These are phyloP conservation scores for Ambrosia artemisiifolia DNA, from an alignment of 129 eudicot genomes.

Conservation along the genomic window DNA sequence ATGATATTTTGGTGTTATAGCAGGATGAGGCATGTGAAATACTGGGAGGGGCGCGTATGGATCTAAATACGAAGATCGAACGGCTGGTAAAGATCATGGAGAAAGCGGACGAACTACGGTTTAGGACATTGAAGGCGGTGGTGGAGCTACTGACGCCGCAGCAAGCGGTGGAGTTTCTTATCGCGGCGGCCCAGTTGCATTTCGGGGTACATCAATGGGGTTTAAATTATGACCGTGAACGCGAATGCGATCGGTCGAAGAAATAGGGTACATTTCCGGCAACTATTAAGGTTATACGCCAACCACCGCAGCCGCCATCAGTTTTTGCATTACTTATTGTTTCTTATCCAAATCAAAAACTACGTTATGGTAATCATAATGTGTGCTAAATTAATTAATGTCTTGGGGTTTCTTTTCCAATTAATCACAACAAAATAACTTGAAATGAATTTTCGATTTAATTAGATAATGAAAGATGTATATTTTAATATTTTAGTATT, in stretches of 20 bases:
- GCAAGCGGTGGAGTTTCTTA: conserved; percentile 74
- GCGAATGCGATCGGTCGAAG: conserved; percentile 43
- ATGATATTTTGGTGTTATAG: conserved; percentile 1
- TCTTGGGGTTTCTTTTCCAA: background rate
- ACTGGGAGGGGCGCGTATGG: conserved; percentile 31
- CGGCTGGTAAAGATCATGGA: conserved; percentile 45
- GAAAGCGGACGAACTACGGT: conserved; percentile 63
- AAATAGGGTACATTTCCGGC: conserved; percentile 5
- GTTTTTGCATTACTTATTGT: conserved; percentile 19
- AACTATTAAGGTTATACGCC: background rate
- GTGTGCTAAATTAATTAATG: background rate
- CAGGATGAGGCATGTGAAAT: conserved; percentile 56
- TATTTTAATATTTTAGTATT: background rate
- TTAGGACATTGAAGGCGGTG: conserved; percentile 52
- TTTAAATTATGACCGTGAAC: conserved; percentile 45
- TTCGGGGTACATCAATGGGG: conserved; percentile 72
- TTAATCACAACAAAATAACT: background rate
- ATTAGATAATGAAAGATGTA: background rate
- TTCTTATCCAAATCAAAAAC: background rate
- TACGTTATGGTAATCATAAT: background rate
- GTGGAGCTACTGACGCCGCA: conserved; percentile 75
- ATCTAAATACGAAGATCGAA: conserved; percentile 41
- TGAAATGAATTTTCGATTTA: too few species aligned
- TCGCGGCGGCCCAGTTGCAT: conserved; percentile 69
- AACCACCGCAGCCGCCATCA: background rate